These are phyloP conservation scores for Lentinus brumalis DNA, from an alignment of 768 basidiomycete genomes.

Conservation along the genomic window DNA sequence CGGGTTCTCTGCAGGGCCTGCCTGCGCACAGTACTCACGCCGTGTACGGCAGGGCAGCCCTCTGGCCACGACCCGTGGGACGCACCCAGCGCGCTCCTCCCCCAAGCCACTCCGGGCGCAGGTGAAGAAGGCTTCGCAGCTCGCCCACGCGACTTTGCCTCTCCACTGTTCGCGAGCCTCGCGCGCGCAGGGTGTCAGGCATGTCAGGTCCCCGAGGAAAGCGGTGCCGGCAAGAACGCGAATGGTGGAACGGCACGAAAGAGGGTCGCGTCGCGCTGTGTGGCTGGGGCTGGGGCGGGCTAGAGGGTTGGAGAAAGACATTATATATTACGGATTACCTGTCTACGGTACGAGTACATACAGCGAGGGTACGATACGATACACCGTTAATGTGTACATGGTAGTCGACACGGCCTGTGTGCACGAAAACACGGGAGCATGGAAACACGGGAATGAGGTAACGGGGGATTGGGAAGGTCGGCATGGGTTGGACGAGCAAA, in stretches of 20 bases:
- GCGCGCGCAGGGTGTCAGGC: background rate
- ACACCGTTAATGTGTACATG: background rate
- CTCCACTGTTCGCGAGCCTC: background rate
- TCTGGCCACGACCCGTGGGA: no score
- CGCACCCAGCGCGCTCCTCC: no score
- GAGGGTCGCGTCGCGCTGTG: background rate
- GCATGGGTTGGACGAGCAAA: background rate
- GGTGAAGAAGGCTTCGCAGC: background rate
- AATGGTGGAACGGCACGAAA: background rate
- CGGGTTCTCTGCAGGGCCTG: no score
- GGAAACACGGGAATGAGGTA: background rate
- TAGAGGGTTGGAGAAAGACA: background rate
- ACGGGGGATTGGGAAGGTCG: background rate
- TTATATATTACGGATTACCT: slow-evolving; percentile 18
- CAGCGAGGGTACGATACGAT: slow-evolving; percentile 11
- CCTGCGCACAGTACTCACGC: no score
- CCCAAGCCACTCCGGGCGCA: no score
- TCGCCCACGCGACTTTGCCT: background rate
- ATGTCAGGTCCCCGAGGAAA: background rate
- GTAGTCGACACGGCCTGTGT: background rate
- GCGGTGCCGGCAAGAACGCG: background rate
- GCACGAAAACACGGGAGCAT: background rate
- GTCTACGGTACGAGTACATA: slow-evolving; percentile 19
- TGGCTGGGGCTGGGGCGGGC: background rate
- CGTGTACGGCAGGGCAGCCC: no score